Percentiles rank a stretch among this genome's conserved stretches.
Evolutionary conservation across 495 filamentous ascomycete genomes (phyloP).

Genomic region (Parmelia sp.): DNA sequence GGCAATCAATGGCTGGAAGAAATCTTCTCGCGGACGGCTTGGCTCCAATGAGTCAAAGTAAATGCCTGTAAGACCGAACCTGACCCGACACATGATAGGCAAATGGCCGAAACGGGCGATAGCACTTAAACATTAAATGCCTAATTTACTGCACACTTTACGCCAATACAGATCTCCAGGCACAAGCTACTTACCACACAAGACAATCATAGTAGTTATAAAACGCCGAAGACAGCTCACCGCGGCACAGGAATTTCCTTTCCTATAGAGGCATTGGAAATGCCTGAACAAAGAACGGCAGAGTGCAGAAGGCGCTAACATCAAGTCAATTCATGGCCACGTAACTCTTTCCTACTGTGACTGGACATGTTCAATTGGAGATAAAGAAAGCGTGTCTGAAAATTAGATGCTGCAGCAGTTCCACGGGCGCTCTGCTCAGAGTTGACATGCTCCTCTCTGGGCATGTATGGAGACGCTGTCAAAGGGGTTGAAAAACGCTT

Average conservation of each 20-base stretch:
- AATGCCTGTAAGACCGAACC: slow-evolving; percentile 14
- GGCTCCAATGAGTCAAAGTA: slow-evolving; percentile 17
- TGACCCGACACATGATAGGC: slow-evolving; percentile 14
- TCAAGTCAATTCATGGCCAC: not conserved
- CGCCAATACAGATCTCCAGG: not conserved
- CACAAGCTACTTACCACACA: not conserved
- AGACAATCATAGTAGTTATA: not conserved
- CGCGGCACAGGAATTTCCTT: not conserved
- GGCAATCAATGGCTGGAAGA: slow-evolving; percentile 7
- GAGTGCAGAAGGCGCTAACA: not conserved
- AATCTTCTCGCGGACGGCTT: slow-evolving; percentile 8
- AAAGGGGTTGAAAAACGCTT: not conserved
- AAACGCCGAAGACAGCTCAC: not conserved
- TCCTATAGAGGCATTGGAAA: not conserved
- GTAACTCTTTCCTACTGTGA: not conserved
- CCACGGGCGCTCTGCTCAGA: not conserved
- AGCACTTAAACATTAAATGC: not conserved
- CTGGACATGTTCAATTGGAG: not conserved
- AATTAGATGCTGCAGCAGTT: not conserved
- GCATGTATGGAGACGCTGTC: not conserved
- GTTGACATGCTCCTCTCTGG: not conserved
- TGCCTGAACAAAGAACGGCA: not conserved
- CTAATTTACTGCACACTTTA: not conserved
- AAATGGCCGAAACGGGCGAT: not conserved
- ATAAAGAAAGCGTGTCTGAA: not conserved